Conservation (phyloP, 495 filamentous ascomycete species). For the Aspergillus incahuasiensis region DNA sequence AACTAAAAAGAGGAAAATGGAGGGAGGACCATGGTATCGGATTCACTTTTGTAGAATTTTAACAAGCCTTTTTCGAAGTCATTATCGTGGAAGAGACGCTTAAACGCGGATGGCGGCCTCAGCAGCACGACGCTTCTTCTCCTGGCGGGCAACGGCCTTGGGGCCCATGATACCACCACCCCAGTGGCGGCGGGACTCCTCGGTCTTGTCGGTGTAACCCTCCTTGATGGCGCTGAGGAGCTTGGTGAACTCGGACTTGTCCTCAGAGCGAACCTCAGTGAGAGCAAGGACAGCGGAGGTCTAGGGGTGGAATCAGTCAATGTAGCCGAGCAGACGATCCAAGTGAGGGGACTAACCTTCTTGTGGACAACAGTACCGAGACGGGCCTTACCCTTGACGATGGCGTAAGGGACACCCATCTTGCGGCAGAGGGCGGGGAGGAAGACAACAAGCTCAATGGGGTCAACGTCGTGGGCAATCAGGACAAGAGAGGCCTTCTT, state of each 20-base stretch:
- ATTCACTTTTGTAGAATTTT: conserved; percentile 25
- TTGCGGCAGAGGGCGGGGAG: conserved; percentile 98
- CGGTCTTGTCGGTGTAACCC: conserved; percentile 93
- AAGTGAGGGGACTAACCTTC: conserved; percentile 60
- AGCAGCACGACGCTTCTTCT: conserved; percentile 95
- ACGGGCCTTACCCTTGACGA: conserved; percentile 99
- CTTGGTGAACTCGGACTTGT: conserved; percentile 97
- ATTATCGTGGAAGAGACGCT: conserved; percentile 25
- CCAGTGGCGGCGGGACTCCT: conserved; percentile 91
- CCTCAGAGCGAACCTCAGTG: conserved; percentile 93
- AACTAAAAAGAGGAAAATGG: conserved; percentile 23
- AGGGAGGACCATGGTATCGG: conserved; percentile 17
- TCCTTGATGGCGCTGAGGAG: conserved; percentile 96
- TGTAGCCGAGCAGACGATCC: not conserved
- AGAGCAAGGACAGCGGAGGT: conserved; percentile 94
- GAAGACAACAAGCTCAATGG: conserved; percentile 99
- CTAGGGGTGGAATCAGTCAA: conserved; percentile 37
- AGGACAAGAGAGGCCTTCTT: conserved; percentile 98
- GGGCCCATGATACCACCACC: conserved; percentile 99
- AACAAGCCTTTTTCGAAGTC: conserved; percentile 14
- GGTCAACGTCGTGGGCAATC: conserved; percentile 99
- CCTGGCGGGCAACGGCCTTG: conserved; percentile 88
- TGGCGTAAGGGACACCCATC: conserved; percentile 99
- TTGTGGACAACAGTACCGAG: conserved; percentile 99
- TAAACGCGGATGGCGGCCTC: conserved; percentile 96